Percentiles rank a stretch among this genome's conserved stretches.
Conservation (phyloP, 495 filamentous ascomycete genomes). For the Sordaria brevicollis region DNA sequence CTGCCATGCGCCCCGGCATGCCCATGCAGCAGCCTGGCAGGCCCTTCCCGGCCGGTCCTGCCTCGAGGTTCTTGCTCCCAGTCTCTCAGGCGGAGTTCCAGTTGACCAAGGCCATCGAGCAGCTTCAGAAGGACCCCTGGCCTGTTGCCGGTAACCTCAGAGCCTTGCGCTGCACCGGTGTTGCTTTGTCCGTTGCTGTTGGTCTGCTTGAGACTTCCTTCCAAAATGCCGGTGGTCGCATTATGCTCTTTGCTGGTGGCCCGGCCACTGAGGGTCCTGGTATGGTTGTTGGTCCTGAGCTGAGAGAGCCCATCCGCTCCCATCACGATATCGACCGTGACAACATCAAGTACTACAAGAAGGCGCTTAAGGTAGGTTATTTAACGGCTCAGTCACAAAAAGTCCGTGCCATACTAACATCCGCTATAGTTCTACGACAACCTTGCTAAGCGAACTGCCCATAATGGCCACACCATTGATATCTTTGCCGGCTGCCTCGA, state of each 20-base stretch:
- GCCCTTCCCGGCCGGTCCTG: slow-evolving; percentile 65
- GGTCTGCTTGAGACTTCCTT: slow-evolving; percentile 89
- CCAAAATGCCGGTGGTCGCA: slow-evolving; percentile 86
- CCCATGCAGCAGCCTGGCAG: slow-evolving; percentile 65
- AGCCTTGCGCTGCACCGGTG: slow-evolving; percentile 86
- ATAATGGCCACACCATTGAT: slow-evolving; percentile 96
- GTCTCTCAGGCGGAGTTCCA: slow-evolving; percentile 97
- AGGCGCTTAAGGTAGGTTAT: slow-evolving; percentile 75
- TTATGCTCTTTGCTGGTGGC: slow-evolving; percentile 96
- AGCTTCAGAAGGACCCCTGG: slow-evolving; percentile 97
- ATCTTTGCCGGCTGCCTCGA: slow-evolving; percentile 98
- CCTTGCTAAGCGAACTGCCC: slow-evolving; percentile 88
- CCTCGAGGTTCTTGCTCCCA: slow-evolving; percentile 84
- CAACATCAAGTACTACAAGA: slow-evolving; percentile 99
- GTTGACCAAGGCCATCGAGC: slow-evolving; percentile 92
- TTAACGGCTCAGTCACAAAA: not conserved
- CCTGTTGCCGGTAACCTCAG: slow-evolving; percentile 92
- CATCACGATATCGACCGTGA: slow-evolving; percentile 99
- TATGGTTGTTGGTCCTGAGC: slow-evolving; percentile 92
- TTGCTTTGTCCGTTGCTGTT: slow-evolving; percentile 89
- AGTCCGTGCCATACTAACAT: slow-evolving; percentile 11
- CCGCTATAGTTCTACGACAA: slow-evolving; percentile 81
- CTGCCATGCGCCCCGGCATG: slow-evolving; percentile 66
- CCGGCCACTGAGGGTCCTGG: slow-evolving; percentile 94
- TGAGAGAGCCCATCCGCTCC: slow-evolving; percentile 93